phyloP scores from a whole-genome alignment of 2,329 filamentous ascomycete genomes.

The Colletotrichum sp. region DNA sequence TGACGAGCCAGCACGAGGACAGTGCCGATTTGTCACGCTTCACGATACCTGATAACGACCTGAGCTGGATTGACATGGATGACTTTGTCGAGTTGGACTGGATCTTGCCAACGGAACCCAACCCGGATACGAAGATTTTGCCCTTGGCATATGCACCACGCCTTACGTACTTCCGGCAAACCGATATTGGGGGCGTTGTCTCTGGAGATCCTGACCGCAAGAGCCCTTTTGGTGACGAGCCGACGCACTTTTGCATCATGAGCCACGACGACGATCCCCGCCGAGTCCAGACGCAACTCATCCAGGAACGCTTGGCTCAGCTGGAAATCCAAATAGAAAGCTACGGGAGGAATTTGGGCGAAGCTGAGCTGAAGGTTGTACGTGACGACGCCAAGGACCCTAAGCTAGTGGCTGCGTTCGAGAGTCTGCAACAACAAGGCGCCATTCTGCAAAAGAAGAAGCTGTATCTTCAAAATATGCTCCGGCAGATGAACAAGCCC shows the following conservation, averaged over 20 bases:
- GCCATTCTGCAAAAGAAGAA: conserved; percentile 62
- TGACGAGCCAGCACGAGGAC: conserved; percentile 57
- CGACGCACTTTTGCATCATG: conserved; percentile 95
- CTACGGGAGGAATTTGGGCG: conserved; percentile 74
- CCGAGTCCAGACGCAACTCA: conserved; percentile 83
- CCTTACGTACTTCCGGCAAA: conserved; percentile 96
- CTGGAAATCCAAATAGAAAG: conserved; percentile 78
- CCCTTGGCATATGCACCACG: conserved; percentile 92
- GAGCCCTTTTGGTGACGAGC: conserved; percentile 91
- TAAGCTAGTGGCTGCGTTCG: conserved; percentile 61
- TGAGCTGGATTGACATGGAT: conserved; percentile 99
- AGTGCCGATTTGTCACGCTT: conserved; percentile 83
- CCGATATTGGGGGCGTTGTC: conserved; percentile 83
- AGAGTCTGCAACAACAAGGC: conserved; percentile 61
- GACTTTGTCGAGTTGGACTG: conserved; percentile 98
- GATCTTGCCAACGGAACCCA: conserved; percentile 88
- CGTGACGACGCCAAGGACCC: conserved; percentile 53
- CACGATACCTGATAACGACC: conserved; percentile 92
- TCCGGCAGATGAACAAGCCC: conserved; percentile 49
- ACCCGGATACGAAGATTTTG: conserved; percentile 92
- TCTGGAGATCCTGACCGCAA: conserved; percentile 80
- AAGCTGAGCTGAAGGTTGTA: conserved; percentile 73
- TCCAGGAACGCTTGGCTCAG: conserved; percentile 78
- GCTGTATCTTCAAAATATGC: conserved; percentile 62
- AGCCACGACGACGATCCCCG: conserved; percentile 87